Percentiles rank a stretch among this genome's conserved stretches.
These are phyloP conservation scores for Elongisporangium undulatum DNA, from an alignment of 352 stramenopile species.

Conservation along the genomic window DNA sequence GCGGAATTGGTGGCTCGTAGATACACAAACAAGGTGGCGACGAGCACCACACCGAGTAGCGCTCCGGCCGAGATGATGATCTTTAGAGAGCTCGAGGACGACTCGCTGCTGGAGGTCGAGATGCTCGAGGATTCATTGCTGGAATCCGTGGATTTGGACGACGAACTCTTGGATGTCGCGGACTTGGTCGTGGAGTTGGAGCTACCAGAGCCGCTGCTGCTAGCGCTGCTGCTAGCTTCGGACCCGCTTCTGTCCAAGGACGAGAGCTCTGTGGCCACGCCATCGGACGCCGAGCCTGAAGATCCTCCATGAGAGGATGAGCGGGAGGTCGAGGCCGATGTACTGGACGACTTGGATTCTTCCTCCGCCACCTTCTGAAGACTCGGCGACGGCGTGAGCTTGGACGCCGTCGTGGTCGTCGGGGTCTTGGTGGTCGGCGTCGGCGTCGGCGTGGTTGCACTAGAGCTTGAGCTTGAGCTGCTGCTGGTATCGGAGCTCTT, in stretches of 20 bases:
- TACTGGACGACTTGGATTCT: slow-evolving; percentile 9
- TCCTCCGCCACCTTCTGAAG: not conserved
- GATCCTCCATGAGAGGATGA: slow-evolving; percentile 1
- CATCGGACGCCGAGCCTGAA: not conserved
- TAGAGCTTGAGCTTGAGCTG: not conserved
- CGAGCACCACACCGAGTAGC: slow-evolving; percentile 36
- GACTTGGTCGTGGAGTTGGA: slow-evolving; percentile 2
- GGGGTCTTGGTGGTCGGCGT: slow-evolving; percentile 13
- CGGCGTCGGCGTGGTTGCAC: slow-evolving; percentile 10
- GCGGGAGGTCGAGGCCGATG: slow-evolving; percentile 5
- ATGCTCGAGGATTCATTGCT: slow-evolving; percentile 26
- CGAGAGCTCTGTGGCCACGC: not conserved
- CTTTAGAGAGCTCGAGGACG: slow-evolving; percentile 23
- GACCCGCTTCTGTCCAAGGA: not conserved
- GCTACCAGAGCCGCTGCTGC: slow-evolving; percentile 4
- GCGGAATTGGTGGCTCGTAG: slow-evolving; percentile 24
- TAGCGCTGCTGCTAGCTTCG: not conserved
- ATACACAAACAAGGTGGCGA: slow-evolving; percentile 48
- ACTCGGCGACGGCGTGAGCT: not conserved
- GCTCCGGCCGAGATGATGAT: slow-evolving; percentile 43
- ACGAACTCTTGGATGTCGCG: slow-evolving; percentile 6
- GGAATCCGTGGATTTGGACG: slow-evolving; percentile 11
- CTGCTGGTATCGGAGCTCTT: slow-evolving; percentile 3
- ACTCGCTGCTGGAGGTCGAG: slow-evolving; percentile 10
- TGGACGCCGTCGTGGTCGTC: slow-evolving; percentile 3